phyloP scores from a whole-genome alignment of 108 stramenopile genomes.

The Cyclotella sp. region DNA sequence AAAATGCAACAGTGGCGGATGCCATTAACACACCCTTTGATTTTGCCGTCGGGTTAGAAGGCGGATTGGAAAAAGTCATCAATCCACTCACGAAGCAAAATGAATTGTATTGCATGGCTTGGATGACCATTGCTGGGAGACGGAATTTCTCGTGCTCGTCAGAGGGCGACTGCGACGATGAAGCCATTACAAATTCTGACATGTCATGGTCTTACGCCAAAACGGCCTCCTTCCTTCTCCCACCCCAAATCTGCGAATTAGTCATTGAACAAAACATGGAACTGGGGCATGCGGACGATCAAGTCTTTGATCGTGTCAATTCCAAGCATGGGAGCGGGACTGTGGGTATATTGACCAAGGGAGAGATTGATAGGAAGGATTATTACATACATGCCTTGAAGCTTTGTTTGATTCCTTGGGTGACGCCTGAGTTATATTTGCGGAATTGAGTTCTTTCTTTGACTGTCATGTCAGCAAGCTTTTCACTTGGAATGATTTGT shows the following conservation, averaged over 20 bases:
- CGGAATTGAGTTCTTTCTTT: too few species aligned
- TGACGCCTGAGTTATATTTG: constrained; percentile 69
- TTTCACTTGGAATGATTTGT: too few species aligned
- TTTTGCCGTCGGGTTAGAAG: constrained; percentile 91
- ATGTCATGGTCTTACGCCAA: constrained; percentile 70
- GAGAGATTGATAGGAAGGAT: constrained; percentile 76
- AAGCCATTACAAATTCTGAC: too few species aligned
- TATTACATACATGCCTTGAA: constrained; percentile 92
- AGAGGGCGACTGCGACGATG: too few species aligned
- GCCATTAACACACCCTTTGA: constrained; percentile 47
- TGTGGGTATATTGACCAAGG: constrained; percentile 85
- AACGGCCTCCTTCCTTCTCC: constrained; percentile 86
- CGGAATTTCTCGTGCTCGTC: constrained; percentile 33
- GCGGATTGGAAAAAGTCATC: constrained; percentile 78
- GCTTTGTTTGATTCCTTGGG: constrained; percentile 86
- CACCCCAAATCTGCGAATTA: constrained; percentile 64
- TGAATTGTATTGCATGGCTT: constrained; percentile 90
- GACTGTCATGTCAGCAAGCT: too few species aligned
- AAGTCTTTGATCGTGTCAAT: constrained; percentile 71
- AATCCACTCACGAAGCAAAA: constrained; percentile 17
- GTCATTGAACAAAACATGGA: constrained; percentile 82
- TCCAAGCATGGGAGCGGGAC: constrained; percentile 85
- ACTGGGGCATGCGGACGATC: constrained; percentile 91
- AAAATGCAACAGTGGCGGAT: constrained; percentile 12
- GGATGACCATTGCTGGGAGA: constrained; percentile 87